Base-by-base conservation (phyloP, 306 rosid species). In the Pachyrhizus erosus region DNA sequence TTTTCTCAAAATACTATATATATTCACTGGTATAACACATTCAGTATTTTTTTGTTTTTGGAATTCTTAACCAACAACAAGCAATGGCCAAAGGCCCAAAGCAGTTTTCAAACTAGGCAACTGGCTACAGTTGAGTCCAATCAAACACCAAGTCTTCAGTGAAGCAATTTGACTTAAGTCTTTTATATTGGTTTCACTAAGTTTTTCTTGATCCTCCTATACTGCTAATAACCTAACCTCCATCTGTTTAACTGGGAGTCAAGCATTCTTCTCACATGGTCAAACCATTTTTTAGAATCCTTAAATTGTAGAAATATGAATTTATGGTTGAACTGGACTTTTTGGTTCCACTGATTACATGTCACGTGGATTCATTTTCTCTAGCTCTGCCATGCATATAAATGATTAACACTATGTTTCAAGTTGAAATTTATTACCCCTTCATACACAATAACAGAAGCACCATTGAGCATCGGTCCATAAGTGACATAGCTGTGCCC, bases 401-500 rank as follows among this genome's bases (percentile, higher is more conserved):
- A 86, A 69, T 80, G 21, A 74, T 79, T 75, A 21, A 74, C 73
- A 37, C 11, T 70, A 46, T 31, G 62, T 65, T 64, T 72, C 33
- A 72, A 71, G 81, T 72, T 26, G 13, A 76, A 67, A 87, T 58
- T 17, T 33, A 54, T 85, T 92, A 96, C 99, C 99, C 99, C 99
- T 90, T 96, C 99, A 73, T 4, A 93, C 83, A 96, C 84, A 57
- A 93, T 43, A 73, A 70, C 83, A 73, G 90, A 82, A 73, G 99
- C 90, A 80, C 98, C 99, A 87, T 96, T 96, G 79, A 96, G 93
- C 84, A 96, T 78, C 42, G 98, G 99, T 84, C 99, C 99, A 72
- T 96, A 96, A 65, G 98, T 89, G 80, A 96, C 98, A 82, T 96
- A 96, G 88, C 99, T 96, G 85, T 96, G 99, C 84, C 99, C 99